Evolutionary conservation across 208 protist species (phyloP), one percentile per base, ranked within the genome.

Genomic region (Wallacemonas sp.): DNA sequence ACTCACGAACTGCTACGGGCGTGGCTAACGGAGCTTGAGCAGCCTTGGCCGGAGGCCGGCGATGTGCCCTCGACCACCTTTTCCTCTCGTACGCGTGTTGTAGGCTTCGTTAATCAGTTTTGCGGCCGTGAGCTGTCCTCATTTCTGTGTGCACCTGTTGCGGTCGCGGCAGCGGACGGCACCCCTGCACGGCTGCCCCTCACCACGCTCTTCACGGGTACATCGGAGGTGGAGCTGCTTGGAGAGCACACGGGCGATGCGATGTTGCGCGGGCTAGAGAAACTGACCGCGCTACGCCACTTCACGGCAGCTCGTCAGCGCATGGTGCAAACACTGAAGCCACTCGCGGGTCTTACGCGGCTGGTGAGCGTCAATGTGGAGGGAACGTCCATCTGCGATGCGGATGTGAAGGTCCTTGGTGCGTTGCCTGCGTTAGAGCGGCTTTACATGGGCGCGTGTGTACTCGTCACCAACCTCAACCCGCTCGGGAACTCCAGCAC

Each of bases 361-460:
- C 68, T 86, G 42, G 56, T 55, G 17, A 46, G 72, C 27, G 39
- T 88, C 5, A 27, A 79, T 15, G 66, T 79, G 11, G 65, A 56
- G 19, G 47, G 54, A 26, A 76, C 81, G 19, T 41, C 42, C 24
- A 82, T 88, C 17, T 68, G 67, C n/a, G 68, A 88, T 46, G 9
- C 28, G 1, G 81, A 84, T 47, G 39, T 91, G 24, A 28, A 47
- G 31, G 45, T 82, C 1, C 55, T 88, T 19, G 54, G 75, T 15
- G 26, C 62, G 28, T 69, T 88, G 34, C 46, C 69, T n/a, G 47
- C 44, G 17, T 55, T 92, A 5, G 56, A 67, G 9, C 64, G 55
- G 15, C 63, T 88, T 5, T 41, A 64, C 21, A 22, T 88, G n/a
- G 66, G 77, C 26, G 49, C 36, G 31, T 92, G 86, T 44, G 39